Conservation (phyloP, 2,329 filamentous ascomycete species). For the Rhynchosporium secalis region DNA sequence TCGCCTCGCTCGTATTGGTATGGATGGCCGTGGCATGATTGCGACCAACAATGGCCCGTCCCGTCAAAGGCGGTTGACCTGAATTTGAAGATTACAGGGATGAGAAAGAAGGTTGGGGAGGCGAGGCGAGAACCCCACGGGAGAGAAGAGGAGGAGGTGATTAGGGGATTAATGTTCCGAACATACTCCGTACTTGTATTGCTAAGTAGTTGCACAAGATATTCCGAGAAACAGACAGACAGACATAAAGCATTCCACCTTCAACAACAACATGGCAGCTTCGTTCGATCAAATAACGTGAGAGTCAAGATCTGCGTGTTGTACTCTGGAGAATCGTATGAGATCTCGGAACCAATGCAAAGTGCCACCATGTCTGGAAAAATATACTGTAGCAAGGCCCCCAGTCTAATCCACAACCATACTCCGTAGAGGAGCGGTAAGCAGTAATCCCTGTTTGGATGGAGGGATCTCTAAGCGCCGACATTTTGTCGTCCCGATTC, state of each 20-base stretch:
- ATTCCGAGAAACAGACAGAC: too few relatives aligned
- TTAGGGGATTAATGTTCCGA: neutral
- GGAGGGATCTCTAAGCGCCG: conserved; percentile 13
- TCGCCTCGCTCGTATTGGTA: neutral
- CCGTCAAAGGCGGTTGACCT: conserved; percentile 4
- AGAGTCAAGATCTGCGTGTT: too few relatives aligned
- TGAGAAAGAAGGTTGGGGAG: conserved; percentile 4
- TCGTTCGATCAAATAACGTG: too few relatives aligned
- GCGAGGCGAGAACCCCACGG: neutral
- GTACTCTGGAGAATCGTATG: neutral
- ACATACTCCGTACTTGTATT: neutral
- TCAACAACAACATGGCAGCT: too few relatives aligned
- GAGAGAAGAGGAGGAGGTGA: neutral
- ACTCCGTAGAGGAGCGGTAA: conserved; percentile 6
- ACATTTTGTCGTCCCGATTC: neutral
- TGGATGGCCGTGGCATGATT: conserved; percentile 16
- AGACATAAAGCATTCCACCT: too few relatives aligned
- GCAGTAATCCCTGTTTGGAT: conserved; percentile 1
- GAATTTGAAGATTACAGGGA: conserved; percentile 6
- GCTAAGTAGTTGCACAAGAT: too few relatives aligned
- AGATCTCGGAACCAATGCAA: neutral
- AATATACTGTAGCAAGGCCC: neutral
- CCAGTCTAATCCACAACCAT: neutral
- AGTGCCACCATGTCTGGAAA: conserved; percentile 5
- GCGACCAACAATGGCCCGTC: conserved; percentile 22